phyloP scores from a whole-genome alignment of 169 alveolate species.

The Cryptosporidium ubiquitum region DNA sequence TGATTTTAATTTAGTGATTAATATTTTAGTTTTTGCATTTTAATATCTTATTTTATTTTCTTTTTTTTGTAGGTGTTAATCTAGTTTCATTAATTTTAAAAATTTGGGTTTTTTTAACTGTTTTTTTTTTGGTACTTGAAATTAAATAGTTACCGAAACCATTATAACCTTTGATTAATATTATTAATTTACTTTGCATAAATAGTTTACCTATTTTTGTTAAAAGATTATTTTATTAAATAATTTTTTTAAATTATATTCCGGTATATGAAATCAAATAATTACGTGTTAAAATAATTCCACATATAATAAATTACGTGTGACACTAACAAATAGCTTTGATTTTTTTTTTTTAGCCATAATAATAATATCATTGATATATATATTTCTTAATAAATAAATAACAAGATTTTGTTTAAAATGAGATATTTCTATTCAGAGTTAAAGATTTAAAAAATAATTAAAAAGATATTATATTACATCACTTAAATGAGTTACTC shows the following conservation, averaged over 20 bases:
- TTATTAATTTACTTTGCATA: too few relatives aligned
- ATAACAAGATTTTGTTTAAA: background rate
- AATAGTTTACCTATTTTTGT: too few relatives aligned
- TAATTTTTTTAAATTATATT: background rate
- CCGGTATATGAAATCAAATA: background rate
- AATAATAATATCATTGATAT: too few relatives aligned
- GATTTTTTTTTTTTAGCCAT: background rate
- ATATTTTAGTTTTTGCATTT: too few relatives aligned
- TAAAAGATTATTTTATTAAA: background rate
- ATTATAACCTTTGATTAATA: too few relatives aligned
- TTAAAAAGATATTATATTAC: background rate
- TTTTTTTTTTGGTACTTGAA: too few relatives aligned
- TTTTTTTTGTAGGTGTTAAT: too few relatives aligned
- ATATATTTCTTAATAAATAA: background rate
- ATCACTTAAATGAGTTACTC: background rate
- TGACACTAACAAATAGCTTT: background rate
- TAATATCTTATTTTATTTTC: too few relatives aligned
- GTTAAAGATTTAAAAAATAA: background rate
- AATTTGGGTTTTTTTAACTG: too few relatives aligned
- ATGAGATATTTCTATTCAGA: background rate
- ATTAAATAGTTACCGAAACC: too few relatives aligned
- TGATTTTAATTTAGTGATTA: too few relatives aligned
- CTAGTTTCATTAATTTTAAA: too few relatives aligned
- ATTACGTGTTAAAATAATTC: background rate
- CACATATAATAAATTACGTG: slow-evolving; percentile 7